Evolutionary conservation across 2,329 filamentous ascomycete species (phyloP), one percentile per base, ranked within the genome.

Genomic region (Sclerotinia glacialis): DNA sequence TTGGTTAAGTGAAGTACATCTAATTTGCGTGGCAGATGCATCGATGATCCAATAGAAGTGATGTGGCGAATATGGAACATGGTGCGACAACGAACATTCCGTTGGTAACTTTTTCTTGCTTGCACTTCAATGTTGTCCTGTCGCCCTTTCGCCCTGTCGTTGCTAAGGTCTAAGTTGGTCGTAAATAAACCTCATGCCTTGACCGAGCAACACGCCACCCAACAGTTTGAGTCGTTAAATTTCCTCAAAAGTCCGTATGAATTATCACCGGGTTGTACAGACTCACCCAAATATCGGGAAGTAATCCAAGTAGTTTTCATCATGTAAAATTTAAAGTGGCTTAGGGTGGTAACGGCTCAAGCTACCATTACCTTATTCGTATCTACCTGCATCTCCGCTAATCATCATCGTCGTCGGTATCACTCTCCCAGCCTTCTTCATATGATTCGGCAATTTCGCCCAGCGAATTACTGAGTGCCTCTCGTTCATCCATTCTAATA

Each of bases 361-460:
- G 44, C 44, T 49, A 60, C 37, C 44, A 49, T 60, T 26, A 60
- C 58, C 58, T 49, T 49, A 37, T 49, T 23, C 28, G 58, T 37
- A 37, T 21, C 11, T 47, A 60, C 56, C 28, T 60, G 34, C 56
- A 60, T 60, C 42, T 23, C 28, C 34, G 37, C 50, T 74, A 75
- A 65, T 77, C 74, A 68, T 92, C 89, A 67, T 92, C 88, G 11
- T 87, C 83, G 72, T 91, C 90, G 67, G 86, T 89, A 31, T 88
- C 92, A 73, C 89, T 92, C 16, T 87, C 88, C 91, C 92, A 97
- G 1, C 92, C 92, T 69, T 95, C 91, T 72, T 92, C 88, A 76
- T 97, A 98, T 68, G 91, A 91, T 74, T 97, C 93, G 1, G 90
- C 89, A 73, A 98, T 88, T 68, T 91, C 89, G 31, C 90, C 87